Evolutionary conservation across 345 rosid genomes (phyloP), one percentile per base, ranked within the genome.

Genomic region (Brassica nigra): DNA sequence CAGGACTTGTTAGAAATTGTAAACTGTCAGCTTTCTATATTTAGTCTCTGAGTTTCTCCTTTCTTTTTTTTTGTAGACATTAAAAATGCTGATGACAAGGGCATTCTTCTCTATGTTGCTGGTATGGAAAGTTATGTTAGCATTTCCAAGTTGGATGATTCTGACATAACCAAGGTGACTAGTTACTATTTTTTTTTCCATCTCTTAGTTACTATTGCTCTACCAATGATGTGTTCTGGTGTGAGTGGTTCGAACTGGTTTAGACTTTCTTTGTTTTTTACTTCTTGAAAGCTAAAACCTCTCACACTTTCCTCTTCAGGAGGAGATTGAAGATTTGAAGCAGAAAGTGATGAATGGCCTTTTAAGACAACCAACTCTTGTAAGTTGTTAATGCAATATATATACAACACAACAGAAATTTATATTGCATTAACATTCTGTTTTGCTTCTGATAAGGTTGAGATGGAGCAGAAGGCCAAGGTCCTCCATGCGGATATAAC

Each of bases 311-410:
- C 14, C n/a, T 63, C 65, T 64, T 57, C 68, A 80, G 83, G 83
- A 70, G 7, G 83, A 80, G 62, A 75, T 80, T 65, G 18, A 75
- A 10, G 69, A 57, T 76, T 58, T 80, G 68, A 75, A 76, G 73
- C 28, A 80, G 34, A 80, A 75, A 27, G 73, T 80, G 55, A 20
- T 44, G 68, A 65, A 20, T 58, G 80, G 80, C 27, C 69, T 70
- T 64, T 5, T 80, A 23, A 76, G 69, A 70, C 83, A 70, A 23
- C 80, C 83, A 70, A 80, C 83, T 20, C 69, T 80, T 64, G 83
- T 80, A 80, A 80, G 83, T 54, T 69, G 3, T 30, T 30, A 55
- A 29, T 5, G 4, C 9, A 64, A 34, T 52, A 20, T 65, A 55
- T 12, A 7, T 11, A 44, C 52, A 44, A 44, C 52, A 44, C 15